These are phyloP conservation scores for Teratosphaeria viscida DNA, from an alignment of 2,329 filamentous ascomycete genomes.

Conservation along the genomic window DNA sequence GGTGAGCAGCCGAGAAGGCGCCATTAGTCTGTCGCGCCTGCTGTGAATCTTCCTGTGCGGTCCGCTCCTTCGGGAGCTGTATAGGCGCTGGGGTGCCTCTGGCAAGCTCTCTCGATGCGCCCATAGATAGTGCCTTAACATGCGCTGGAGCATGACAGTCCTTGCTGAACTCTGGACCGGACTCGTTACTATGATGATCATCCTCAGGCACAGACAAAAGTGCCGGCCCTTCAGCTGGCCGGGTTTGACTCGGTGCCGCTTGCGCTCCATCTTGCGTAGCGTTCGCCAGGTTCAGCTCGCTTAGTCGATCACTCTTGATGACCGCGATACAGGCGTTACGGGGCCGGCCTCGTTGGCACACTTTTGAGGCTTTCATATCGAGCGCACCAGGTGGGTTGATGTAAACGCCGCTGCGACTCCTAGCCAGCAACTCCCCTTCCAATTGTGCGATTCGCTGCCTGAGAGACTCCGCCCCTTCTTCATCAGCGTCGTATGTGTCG, in stretches of 20 bases:
- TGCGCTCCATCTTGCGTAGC: not conserved
- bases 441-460: slow-evolving; percentile 3
- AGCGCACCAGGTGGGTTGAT: slow-evolving; percentile 36
- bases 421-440: slow-evolving; percentile 22
- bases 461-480: not conserved
- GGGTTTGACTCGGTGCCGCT: too few relatives aligned
- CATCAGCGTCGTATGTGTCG: not conserved
- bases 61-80: too few relatives aligned
- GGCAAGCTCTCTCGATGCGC: too few relatives aligned
- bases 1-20: not conserved
- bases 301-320: slow-evolving; percentile 29
- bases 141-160: too few relatives aligned
- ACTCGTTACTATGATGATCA: not conserved
- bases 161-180: too few relatives aligned
- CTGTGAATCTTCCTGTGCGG: too few relatives aligned
- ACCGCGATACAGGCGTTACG: slow-evolving; percentile 34
- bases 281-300: slow-evolving; percentile 27
- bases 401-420: slow-evolving; percentile 29
- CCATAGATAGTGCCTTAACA: too few relatives aligned
- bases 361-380: slow-evolving; percentile 14
- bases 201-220: not conserved
- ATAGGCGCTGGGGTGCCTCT: too few relatives aligned
- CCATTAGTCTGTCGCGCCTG: not conserved
- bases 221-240: not conserved
- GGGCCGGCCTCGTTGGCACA: slow-evolving; percentile 27